Base-by-base conservation (phyloP, 306 rosid genomes). In the Senna tora region DNA sequence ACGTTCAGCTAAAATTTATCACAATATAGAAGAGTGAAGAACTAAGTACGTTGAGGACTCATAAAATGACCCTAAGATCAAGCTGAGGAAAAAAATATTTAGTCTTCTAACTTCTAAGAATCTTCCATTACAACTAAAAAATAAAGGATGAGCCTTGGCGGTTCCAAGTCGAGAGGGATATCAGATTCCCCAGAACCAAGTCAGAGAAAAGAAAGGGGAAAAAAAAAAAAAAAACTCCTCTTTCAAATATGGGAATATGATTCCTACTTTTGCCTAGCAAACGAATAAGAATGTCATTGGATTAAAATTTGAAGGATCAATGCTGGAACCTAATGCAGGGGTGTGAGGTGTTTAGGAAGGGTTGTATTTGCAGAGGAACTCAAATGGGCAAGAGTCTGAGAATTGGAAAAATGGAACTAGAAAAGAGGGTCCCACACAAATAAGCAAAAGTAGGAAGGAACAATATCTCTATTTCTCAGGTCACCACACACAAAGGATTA, bases 201-300 rank as follows among this genome's bases (percentile, higher is more conserved):
- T 58, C 78, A 82, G 54, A 51, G 50, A 19, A 39, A 73, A 42
- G 67, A 74, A 5, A n/a, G n/a, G n/a, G n/a, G n/a, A n/a, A n/a
- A n/a, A n/a, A 6, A 17, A 17, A 4, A 16, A 9, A 80, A 34
- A 72, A 71, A 69, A 69, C 61, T 78, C 75, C 62, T 67, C 68
- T 77, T 83, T 79, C 72, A 86, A 78, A 75, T 70, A 56, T 22
- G 49, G 77, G 97, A 91, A 88, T 87, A 43, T 69, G 95, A 91
- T 91, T 87, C 96, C 78, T 72, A 73, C 84, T 84, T 81, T 82
- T 82, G 79, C 76, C 87, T 61, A 71, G 74, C 65, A 74, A 73
- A 74, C 69, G 85, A 84, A 82, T 86, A 82, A 50, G 71, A 72
- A 83, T 77, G 80, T 71, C 73, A 73, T 54, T 78, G 55, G 49